Evolutionary conservation across 495 filamentous ascomycete species (phyloP), one percentile per base, ranked within the genome.

Genomic region (Polyplosphaeria fusca): DNA sequence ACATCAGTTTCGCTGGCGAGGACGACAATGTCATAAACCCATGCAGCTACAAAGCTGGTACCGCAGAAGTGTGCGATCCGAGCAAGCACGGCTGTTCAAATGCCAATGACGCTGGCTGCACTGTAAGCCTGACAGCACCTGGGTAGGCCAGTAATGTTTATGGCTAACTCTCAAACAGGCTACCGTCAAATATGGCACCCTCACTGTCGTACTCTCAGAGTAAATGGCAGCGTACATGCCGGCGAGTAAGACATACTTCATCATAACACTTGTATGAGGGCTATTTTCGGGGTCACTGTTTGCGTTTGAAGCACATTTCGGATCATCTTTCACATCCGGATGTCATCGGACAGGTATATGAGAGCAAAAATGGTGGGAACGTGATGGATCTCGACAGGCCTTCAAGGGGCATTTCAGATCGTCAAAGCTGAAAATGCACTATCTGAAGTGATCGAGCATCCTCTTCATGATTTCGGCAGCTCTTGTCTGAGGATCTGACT

Each of bases 31-130:
- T 87, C 22, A 81, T 73, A 57, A 83, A 80, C 35, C 73, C 71
- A 14, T 96, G 92, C 82, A 81, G 74, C 60, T 88, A 89, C 64
- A 77, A 82, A 55, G 75, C 82, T 55, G 88, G 37, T 89, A 82
- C 64, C 76, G 39, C 9, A 7, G 19, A 42, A 35, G 7, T 76
- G 37, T 82, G 76, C 57, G 73, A 64, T 23, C 44, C 56, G 19
- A 55, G 67, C 41, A 69, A 69, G 9, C 11, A 42, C 5, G 39
- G 19, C 11, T 42, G 39, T 19, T 46, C 16, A 4, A 7, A 4
- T 14, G 19, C 4, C 19, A 7, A 4, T 14, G 19, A 22, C 19
- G 23, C 5, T 4, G 43, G 43, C 43, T 46, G 43, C 43, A 46
- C 43, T 4, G 43, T 46, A 26, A 46, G 43, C n/a, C n/a, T n/a